Base-by-base conservation (phyloP, 1,284 basidiomycete species). In the Malassezia cuniculi region DNA sequence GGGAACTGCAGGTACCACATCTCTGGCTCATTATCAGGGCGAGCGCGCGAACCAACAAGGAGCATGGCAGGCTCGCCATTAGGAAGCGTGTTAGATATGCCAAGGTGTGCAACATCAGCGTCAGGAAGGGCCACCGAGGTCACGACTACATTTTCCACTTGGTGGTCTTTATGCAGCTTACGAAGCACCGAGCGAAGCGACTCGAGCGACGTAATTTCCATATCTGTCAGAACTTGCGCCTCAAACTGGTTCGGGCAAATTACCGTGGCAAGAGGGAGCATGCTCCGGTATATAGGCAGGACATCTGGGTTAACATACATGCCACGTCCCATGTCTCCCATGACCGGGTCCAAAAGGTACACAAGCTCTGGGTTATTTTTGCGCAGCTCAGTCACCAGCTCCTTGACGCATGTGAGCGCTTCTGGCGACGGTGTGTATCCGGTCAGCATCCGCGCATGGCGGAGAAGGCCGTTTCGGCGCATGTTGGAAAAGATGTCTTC, bases 181-280 rank as follows among this genome's bases (percentile, higher is more conserved):
- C 67, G 68, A 21, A 97, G 70, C 1, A 85, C 85, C 1, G 71
- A 60, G 16, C 75, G 76, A 2, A 97, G 73, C 1, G 83, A 78
- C 0, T 66, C 38, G 1, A 81, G 60, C 42, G 81, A 78, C 9
- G 71, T 73, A 31, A 95, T 78, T 37, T 76, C 47, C 21, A 45
- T 32, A 1, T 41, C 54, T 0, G 50, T 48, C n/a, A 57, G 31
- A 1, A 36, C 38, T 85, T 95, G 87, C 39, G 83, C 82, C 71
- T 99, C 93, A 53, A 90, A 99, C 76, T 89, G 93, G 66, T 99
- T 99, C 0, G 90, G 90, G 0, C 90, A 89, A 51, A 94, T 90
- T 41, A 95, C 80, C 0, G 82, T 85, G 1, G 89, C 80, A 16
- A 81, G 70, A 12, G 76, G 73, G 2, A 99, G 73, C 69, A 97